phyloP scores from a whole-genome alignment of 495 filamentous ascomycete genomes.

The Xylaria cubensis region DNA sequence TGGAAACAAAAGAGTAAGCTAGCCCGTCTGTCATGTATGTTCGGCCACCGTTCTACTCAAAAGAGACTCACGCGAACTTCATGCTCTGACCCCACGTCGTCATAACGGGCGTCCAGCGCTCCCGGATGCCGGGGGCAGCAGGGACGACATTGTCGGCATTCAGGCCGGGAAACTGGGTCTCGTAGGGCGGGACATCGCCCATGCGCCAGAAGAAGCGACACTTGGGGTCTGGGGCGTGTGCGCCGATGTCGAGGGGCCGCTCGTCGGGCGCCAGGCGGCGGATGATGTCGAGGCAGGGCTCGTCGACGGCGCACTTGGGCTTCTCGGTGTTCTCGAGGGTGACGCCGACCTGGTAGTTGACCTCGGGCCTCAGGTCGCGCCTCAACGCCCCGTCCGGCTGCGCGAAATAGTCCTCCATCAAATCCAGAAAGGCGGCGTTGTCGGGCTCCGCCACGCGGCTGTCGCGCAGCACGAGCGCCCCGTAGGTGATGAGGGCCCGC shows the following conservation, averaged over 20 bases:
- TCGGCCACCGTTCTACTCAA: background rate
- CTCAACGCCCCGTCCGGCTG: slow-evolving; percentile 50
- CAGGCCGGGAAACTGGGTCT: slow-evolving; percentile 53
- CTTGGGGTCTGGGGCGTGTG: slow-evolving; percentile 55
- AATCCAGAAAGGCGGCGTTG: slow-evolving; percentile 56
- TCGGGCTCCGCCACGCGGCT: slow-evolving; percentile 56
- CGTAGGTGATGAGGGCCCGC: slow-evolving; percentile 54
- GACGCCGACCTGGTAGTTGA: slow-evolving; percentile 59
- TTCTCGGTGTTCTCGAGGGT: slow-evolving; percentile 62
- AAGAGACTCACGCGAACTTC: slow-evolving; percentile 55
- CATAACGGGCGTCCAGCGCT: slow-evolving; percentile 54
- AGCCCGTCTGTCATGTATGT: background rate
- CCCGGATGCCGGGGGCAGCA: slow-evolving; percentile 47
- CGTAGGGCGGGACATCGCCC: slow-evolving; percentile 53
- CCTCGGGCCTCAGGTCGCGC: slow-evolving; percentile 55
- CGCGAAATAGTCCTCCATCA: slow-evolving; percentile 62
- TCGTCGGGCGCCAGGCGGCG: slow-evolving; percentile 52
- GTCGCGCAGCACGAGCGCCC: slow-evolving; percentile 58
- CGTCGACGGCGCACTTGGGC: slow-evolving; percentile 61
- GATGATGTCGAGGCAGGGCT: slow-evolving; percentile 57
- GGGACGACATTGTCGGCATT: slow-evolving; percentile 55
- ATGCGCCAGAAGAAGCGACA: slow-evolving; percentile 60
- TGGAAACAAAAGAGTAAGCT: slow-evolving; percentile 24
- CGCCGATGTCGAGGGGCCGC: slow-evolving; percentile 55
- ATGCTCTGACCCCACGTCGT: slow-evolving; percentile 56